Evolutionary conservation across 1,284 basidiomycete genomes (phyloP).

Genomic region (Tilletia indica): DNA sequence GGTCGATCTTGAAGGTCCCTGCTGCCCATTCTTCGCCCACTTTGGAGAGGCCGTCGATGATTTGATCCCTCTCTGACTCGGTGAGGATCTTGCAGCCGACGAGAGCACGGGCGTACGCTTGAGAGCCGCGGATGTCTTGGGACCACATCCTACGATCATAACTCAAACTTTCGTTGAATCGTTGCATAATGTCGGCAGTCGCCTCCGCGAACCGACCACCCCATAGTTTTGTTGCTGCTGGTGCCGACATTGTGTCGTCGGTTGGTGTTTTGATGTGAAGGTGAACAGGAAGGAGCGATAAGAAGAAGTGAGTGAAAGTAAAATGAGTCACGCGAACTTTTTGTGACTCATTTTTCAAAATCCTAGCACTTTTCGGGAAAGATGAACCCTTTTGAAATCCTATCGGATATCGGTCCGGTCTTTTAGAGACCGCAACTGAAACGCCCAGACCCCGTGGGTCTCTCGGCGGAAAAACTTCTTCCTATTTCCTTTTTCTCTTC

Average conservation of each 20-base stretch:
- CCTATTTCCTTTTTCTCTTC: too few species aligned
- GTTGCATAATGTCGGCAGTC: slow-evolving; percentile 52
- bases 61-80: slow-evolving; percentile 67
- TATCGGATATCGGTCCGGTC: background rate
- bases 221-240: slow-evolving; percentile 44
- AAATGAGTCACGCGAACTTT: too few species aligned
- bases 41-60: slow-evolving; percentile 72
- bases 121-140: slow-evolving; percentile 88
- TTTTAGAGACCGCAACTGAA: too few species aligned
- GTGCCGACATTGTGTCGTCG: background rate
- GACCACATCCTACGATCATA: slow-evolving; percentile 93
- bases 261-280: background rate
- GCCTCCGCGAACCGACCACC: slow-evolving; percentile 54
- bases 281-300: too few species aligned
- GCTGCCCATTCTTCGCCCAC: slow-evolving; percentile 80
- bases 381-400: too few species aligned
- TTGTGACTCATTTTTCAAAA: too few species aligned
- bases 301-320: too few species aligned
- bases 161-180: slow-evolving; percentile 67
- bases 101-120: slow-evolving; percentile 88
- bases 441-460: too few species aligned
- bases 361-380: too few species aligned
- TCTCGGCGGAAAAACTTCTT: too few species aligned
- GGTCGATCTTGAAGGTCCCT: slow-evolving; percentile 49
- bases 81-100: slow-evolving; percentile 76